phyloP scores from a whole-genome alignment of 2,329 filamentous ascomycete species.

The Biscogniauxia marginata region DNA sequence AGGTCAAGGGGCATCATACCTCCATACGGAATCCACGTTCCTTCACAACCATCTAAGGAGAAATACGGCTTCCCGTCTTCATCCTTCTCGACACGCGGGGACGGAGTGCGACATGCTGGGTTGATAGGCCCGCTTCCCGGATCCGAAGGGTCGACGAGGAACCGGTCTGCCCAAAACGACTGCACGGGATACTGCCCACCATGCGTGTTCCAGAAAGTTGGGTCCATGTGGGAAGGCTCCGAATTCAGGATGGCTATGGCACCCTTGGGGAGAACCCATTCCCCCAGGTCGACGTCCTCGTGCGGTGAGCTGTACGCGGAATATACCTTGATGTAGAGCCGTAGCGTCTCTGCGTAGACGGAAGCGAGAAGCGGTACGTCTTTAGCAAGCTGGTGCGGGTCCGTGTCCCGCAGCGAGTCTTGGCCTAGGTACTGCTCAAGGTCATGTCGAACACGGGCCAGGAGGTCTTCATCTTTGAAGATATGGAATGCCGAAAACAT shows the following conservation, averaged over 20 bases:
- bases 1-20: too few species aligned
- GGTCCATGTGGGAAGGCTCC: slow-evolving; percentile 16
- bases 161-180: slow-evolving; percentile 23
- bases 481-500: slow-evolving; percentile 17
- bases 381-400: slow-evolving; percentile 10
- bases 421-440: slow-evolving; percentile 8
- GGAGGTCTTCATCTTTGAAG: slow-evolving; percentile 13
- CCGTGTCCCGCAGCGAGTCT: slow-evolving; percentile 6
- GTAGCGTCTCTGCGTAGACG: slow-evolving; percentile 22
- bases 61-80: slow-evolving; percentile 14
- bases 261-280: slow-evolving; percentile 16
- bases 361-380: slow-evolving; percentile 20
- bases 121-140: slow-evolving; percentile 18
- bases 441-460: slow-evolving; percentile 13
- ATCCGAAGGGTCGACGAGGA: slow-evolving; percentile 19
- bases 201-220: slow-evolving; percentile 21
- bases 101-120: slow-evolving; percentile 1
- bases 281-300: slow-evolving; percentile 17
- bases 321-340: slow-evolving; percentile 18
- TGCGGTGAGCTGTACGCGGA: slow-evolving; percentile 14
- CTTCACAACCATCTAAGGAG: slow-evolving; percentile 15
- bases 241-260: slow-evolving; percentile 16
- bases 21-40: slow-evolving; percentile 20
- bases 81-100: slow-evolving; percentile 4
- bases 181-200: slow-evolving; percentile 18